Evolutionary conservation across 177 flowering plant species (phyloP), one percentile per base, ranked within the genome.

Genomic region (Tripterygium wilfordii): DNA sequence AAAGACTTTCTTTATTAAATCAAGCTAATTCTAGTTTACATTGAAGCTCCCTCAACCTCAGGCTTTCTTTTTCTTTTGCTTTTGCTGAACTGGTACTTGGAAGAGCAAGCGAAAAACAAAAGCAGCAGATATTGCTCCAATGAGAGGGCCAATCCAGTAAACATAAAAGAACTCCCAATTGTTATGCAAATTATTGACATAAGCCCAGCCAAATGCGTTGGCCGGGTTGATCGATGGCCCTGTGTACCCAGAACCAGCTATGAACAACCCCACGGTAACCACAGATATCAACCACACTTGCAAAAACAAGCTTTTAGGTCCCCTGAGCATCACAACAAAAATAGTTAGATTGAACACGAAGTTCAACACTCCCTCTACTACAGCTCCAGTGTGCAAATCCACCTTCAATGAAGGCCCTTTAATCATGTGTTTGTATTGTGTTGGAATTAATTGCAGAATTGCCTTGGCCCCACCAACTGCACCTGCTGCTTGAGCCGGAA

Each of bases 131-230:
- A 58, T 57, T 21, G 87, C 77, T 17, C 84, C 87, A 5, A 66
- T 22, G 26, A 80, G 63, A n/a, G 84, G 82, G 48, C 74, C 43
- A 31, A 78, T 63, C 87, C 87, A 80, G 45, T 72, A 80, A 10
- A 80, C 87, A 49, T 70, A 76, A 23, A 70, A 69, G 13, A 71
- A 76, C 18, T 80, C 78, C 84, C 84, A 78, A n/a, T 74, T 64
- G 57, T 73, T 57, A 53, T 80, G 84, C 61, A 42, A 22, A 26
- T 71, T 61, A 51, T 69, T 58, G 9, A 69, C 37, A 43, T 64
- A 80, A 4, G 87, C 87, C 84, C 87, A 80, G 0, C 80, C 86
- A 60, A 61, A 77, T 1, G 86, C 85, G 36, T 59, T 60, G 19
- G 72, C 71, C 2, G 71, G 71, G 27, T 67, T 67, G 64, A 66